These are phyloP conservation scores for Cucumis sativus DNA, from an alignment of 306 rosid species.

Conservation along the genomic window Cucumber_9930_V3 NC_026657.2:12042001-12042500, in stretches of 20 bases:
- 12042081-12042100: constrained; percentile 79
- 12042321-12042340: constrained; percentile 97
- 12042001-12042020: background rate
- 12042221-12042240: background rate
- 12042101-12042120: constrained; percentile 94
- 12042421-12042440: background rate
- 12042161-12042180: constrained; percentile 82
- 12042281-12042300: constrained; percentile 90
- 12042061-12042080: constrained; percentile 60
- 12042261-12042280: constrained; percentile 99
- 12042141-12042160: constrained; percentile 95
- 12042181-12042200: background rate
- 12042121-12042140: constrained; percentile 96
- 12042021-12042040: background rate
- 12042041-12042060: background rate
- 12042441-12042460: background rate
- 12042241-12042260: constrained; percentile 73
- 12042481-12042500: constrained; percentile 87
- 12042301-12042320: constrained; percentile 95
- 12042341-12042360: constrained; percentile 87
- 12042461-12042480: constrained; percentile 30
- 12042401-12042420: background rate
- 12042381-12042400: background rate
- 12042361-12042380: constrained; percentile 84
- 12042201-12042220: background rate